phyloP scores from a whole-genome alignment of 2,329 filamentous ascomycete species.

The Helotiales sp. region DNA sequence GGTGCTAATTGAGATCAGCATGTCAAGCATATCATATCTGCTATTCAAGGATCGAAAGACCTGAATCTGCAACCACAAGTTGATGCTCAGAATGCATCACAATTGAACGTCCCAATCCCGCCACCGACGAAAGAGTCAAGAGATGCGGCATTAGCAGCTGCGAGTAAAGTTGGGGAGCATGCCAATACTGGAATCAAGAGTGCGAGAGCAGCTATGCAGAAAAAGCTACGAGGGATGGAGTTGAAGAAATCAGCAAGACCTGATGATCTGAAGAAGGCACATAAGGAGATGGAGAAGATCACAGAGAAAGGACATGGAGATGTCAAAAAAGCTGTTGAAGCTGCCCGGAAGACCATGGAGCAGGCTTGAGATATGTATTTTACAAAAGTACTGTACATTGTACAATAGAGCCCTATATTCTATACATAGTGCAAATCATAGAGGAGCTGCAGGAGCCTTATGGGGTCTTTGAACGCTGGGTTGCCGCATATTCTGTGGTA shows the following conservation, averaged over 20 bases:
- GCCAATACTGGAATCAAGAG: constrained; percentile 32
- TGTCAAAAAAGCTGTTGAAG: constrained; percentile 39
- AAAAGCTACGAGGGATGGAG: constrained; percentile 37
- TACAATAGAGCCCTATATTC: constrained; percentile 1
- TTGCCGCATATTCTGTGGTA: constrained; percentile 21
- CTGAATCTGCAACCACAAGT: constrained; percentile 51
- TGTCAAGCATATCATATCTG: constrained; percentile 51
- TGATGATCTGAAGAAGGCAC: constrained; percentile 41
- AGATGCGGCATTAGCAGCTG: constrained; percentile 34
- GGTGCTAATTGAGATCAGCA: constrained; percentile 40
- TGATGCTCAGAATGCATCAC: constrained; percentile 48
- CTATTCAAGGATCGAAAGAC: constrained; percentile 49
- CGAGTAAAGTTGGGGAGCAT: constrained; percentile 35
- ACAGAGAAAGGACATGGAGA: constrained; percentile 36
- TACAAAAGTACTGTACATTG: constrained; percentile 22
- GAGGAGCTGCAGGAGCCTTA: constrained; percentile 3
- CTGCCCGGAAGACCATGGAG: constrained; percentile 37
- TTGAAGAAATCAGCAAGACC: constrained; percentile 35
- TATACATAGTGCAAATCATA: constrained; percentile 17
- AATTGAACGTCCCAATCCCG: constrained; percentile 54
- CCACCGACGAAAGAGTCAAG: constrained; percentile 58
- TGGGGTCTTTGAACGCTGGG: constrained; percentile 1
- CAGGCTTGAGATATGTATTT: constrained; percentile 13
- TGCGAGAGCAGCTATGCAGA: constrained; percentile 38
- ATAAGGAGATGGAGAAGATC: constrained; percentile 40